Base-by-base conservation (phyloP, 78 protist species). In the Speleostelium caveatum region DNA sequence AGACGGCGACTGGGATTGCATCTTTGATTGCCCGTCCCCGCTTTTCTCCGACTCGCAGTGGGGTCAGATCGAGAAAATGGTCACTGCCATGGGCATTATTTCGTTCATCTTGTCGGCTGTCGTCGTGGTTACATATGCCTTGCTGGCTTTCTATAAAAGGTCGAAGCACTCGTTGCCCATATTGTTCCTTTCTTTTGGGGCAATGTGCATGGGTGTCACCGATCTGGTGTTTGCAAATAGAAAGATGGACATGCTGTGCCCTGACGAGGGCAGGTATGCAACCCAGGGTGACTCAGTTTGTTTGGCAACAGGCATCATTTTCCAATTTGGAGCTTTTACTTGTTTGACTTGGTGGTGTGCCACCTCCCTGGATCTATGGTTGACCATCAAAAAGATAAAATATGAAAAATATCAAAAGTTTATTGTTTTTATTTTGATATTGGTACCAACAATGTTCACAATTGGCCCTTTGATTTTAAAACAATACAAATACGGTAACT, bases 351-450 rank as follows among this genome's bases (percentile, higher is more conserved):
- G 45, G 36, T 76, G 72, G 72, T 22, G 49, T 33, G 53, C 41
- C 14, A 19, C 36, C 7, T 28, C 75, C 10, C 12, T 62, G 26
- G 86, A 76, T 49, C 41, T 76, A 30, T 76, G 86, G 86, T 22
- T 76, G 36, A 35, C 63, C 5, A 38, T 76, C 7, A 60, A 45
- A n/a, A 42, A 49, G 32, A 60, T 38, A 5, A 75, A 60, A 60
- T 22, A 6, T 22, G 3, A 22, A 14, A 62, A 33, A 72, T 63
- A 10, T 19, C 45, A 38, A 60, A 33, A 51, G 3, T 19, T 33
- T 14, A 45, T 45, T 14, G 53, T 45, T 14, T 10, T 14, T 14
- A 14, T 14, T 45, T 45, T 14, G 6, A 45, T 45, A 45, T 45
- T 45, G 10, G 53, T 45, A 45, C 22, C 91, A 21, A 68, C 30